phyloP scores from a whole-genome alignment of 2,329 filamentous ascomycete genomes.

The Aspergillus uvarum region DNA sequence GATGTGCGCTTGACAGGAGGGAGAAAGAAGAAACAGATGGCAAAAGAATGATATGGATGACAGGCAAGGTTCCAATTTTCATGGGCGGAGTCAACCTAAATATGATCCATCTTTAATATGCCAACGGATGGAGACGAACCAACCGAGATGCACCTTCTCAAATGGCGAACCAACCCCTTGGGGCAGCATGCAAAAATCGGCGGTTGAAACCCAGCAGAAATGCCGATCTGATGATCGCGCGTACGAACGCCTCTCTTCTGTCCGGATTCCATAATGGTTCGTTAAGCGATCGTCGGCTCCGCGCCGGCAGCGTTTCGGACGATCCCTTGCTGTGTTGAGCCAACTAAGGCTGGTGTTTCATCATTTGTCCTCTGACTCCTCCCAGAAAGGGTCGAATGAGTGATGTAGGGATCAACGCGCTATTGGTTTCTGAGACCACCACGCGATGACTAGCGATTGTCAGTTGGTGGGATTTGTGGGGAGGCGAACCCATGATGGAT shows the following conservation, averaged over 20 bases:
- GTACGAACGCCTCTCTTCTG: constrained; percentile 9
- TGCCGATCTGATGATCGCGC: constrained; percentile 17
- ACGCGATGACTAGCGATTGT: constrained; percentile 15
- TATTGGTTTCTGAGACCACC: constrained; percentile 22
- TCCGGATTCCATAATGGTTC: constrained; percentile 18
- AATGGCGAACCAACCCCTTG: constrained; percentile 13
- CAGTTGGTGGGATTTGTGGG: constrained; percentile 1
- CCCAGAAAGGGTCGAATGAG: background rate
- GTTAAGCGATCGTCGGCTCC: constrained; percentile 8
- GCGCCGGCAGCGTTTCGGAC: constrained; percentile 9
- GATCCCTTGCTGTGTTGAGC: constrained; percentile 17
- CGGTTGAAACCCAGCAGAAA: constrained; percentile 19
- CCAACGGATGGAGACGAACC: background rate
- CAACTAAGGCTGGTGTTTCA: constrained; percentile 3
- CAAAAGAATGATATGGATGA: constrained; percentile 1
- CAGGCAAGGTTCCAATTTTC: background rate
- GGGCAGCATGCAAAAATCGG: constrained; percentile 13
- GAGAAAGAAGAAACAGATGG: background rate
- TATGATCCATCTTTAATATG: constrained; percentile 8
- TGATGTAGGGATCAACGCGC: constrained; percentile 21
- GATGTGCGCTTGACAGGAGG: background rate
- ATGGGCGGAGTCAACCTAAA: constrained; percentile 1
- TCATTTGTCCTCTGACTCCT: constrained; percentile 4
- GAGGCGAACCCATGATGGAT: background rate
- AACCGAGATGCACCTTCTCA: background rate